Conservation (phyloP, 345 rosid genomes). For the Gossypium bickii region DNA sequence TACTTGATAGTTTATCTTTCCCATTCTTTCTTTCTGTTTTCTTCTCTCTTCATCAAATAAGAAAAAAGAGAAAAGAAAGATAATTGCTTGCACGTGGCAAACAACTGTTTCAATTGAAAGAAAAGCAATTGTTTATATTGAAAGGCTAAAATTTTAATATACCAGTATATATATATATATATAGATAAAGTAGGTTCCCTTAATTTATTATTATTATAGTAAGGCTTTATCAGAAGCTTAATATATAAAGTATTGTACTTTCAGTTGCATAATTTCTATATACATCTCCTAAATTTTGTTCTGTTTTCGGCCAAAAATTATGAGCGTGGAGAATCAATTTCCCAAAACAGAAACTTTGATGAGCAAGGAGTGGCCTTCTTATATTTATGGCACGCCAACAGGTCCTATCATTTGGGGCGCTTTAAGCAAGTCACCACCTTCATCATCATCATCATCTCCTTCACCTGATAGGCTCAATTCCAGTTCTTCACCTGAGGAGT, state of each 20-base stretch:
- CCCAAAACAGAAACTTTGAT: slow-evolving; percentile 51
- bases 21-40: too few relatives aligned
- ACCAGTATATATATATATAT: neutral
- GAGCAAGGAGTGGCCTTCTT: slow-evolving; percentile 40
- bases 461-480: slow-evolving; percentile 27
- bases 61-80: neutral
- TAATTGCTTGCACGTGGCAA: neutral
- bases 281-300: slow-evolving; percentile 14
- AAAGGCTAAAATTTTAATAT: neutral
- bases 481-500: slow-evolving; percentile 30
- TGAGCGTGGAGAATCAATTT: slow-evolving; percentile 43
- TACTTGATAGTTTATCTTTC: too few relatives aligned
- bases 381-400: slow-evolving; percentile 27
- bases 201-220: slow-evolving; percentile 18
- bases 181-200: slow-evolving; percentile 26
- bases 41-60: too few relatives aligned
- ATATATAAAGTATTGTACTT: slow-evolving; percentile 31
- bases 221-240: slow-evolving; percentile 20
- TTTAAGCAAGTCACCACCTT: neutral
- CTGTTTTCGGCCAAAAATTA: slow-evolving; percentile 17
- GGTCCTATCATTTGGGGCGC: slow-evolving; percentile 39
- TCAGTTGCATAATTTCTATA: slow-evolving; percentile 34
- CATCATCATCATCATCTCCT: slow-evolving; percentile 18
- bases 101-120: neutral
- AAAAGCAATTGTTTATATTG: neutral